Evolutionary conservation across 345 rosid species (phyloP).

Genomic region (Lepidium didymum): DNA sequence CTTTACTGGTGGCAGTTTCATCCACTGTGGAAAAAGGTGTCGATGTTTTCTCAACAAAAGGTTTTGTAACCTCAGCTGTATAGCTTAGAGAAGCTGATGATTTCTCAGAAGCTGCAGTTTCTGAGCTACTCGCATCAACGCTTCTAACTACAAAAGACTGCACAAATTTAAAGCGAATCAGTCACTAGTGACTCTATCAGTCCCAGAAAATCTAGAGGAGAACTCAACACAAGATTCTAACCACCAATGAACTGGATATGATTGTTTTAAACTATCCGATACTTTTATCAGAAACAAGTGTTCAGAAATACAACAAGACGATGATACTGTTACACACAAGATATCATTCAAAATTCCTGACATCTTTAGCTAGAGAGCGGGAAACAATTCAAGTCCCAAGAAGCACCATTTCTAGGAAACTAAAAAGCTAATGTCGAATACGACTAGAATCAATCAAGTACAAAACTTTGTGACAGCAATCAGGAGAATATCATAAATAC

Average conservation of each 20-base stretch:
- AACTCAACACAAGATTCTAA: neutral
- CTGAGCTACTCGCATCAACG: constrained; percentile 36
- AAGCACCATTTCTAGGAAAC: neutral
- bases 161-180: constrained; percentile 3
- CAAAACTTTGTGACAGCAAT: neutral
- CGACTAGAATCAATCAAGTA: neutral
- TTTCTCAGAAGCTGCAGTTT: constrained; percentile 18
- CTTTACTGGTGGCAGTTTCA: constrained; percentile 18
- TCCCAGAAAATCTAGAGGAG: neutral
- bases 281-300: neutral
- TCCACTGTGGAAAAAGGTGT: constrained; percentile 19
- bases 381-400: neutral
- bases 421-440: neutral
- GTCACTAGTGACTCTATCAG: neutral
- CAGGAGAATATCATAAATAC: neutral
- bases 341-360: neutral
- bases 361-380: neutral
- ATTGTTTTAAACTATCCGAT: neutral
- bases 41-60: constrained; percentile 32
- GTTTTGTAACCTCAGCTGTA: constrained; percentile 41
- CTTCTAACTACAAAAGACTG: constrained; percentile 50
- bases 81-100: constrained; percentile 29
- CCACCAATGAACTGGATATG: neutral
- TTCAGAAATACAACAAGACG: too few species aligned
- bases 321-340: neutral